These are phyloP conservation scores for Termitomyces sp. DNA, from an alignment of 768 basidiomycete genomes.

Conservation along the genomic window DNA sequence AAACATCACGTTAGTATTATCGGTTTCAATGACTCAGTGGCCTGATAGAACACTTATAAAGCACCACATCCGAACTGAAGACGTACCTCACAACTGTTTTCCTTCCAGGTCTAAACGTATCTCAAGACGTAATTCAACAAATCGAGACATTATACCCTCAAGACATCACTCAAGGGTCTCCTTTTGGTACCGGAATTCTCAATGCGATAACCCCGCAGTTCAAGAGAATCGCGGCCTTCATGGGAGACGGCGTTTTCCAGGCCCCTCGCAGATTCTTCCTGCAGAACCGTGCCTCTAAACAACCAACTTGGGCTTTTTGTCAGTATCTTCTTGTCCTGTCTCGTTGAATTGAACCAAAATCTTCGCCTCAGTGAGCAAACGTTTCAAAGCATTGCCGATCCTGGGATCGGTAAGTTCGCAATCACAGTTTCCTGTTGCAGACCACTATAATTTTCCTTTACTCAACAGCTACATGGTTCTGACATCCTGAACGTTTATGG, in stretches of 20 bases:
- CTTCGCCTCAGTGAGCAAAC: constrained; percentile 34
- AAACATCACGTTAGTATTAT: constrained; percentile 39
- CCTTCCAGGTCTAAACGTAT: constrained; percentile 14
- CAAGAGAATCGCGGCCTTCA: constrained; percentile 44
- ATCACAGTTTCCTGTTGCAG: neutral
- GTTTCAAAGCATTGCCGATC: constrained; percentile 33
- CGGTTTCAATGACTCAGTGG: neutral
- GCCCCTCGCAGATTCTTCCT: constrained; percentile 46
- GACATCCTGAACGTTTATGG: constrained; percentile 38
- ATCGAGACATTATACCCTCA: constrained; percentile 28
- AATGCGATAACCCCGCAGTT: constrained; percentile 41
- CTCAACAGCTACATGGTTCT: constrained; percentile 28
- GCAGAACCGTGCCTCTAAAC: constrained; percentile 28
- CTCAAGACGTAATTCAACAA: constrained; percentile 12
- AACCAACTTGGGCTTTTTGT: constrained; percentile 40
- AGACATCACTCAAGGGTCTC: constrained; percentile 38
- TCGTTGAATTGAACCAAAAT: constrained; percentile 2
- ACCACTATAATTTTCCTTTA: constrained; percentile 8
- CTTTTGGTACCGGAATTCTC: constrained; percentile 36
- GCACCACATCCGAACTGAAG: constrained; percentile 19
- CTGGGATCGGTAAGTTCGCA: constrained; percentile 34
- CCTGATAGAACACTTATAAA: neutral
- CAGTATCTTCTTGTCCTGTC: constrained; percentile 8
- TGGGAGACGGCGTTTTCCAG: constrained; percentile 45
- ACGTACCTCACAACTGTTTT: constrained; percentile 22